Evolutionary conservation across 331 rosid species (phyloP).

Genomic region (Ulmus americana): DNA sequence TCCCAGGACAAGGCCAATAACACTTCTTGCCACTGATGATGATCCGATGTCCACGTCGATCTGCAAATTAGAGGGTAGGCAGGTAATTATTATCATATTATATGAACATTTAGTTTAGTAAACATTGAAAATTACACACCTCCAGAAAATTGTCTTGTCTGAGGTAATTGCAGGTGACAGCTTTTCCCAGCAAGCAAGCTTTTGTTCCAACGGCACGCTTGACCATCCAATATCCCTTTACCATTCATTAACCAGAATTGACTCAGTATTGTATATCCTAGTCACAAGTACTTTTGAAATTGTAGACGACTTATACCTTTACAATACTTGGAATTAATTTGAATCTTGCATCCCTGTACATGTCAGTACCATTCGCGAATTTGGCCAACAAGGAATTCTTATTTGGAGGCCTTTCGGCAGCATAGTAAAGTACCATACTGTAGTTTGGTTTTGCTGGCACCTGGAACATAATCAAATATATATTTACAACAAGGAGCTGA

Average conservation of each 20-base stretch:
- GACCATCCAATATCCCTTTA: conserved; percentile 99
- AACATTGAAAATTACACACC: conserved; percentile 32
- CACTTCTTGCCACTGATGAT: conserved; percentile 85
- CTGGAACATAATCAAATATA: conserved; percentile 32
- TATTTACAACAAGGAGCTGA: conserved; percentile 4
- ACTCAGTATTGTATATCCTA: conserved; percentile 17
- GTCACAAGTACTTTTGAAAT: conserved; percentile 8
- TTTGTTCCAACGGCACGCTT: conserved; percentile 98
- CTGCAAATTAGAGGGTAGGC: conserved; percentile 38
- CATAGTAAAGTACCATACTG: conserved; percentile 77
- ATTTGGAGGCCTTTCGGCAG: conserved; percentile 71
- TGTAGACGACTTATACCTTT: conserved; percentile 43
- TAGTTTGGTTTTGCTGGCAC: conserved; percentile 97
- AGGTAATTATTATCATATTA: neutral
- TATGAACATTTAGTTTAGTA: neutral
- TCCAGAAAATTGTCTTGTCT: conserved; percentile 87
- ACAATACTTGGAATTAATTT: conserved; percentile 97
- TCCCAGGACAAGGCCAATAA: conserved; percentile 87
- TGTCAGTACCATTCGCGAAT: conserved; percentile 75
- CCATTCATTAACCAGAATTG: conserved; percentile 28
- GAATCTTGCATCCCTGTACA: conserved; percentile 74
- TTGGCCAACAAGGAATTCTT: conserved; percentile 64
- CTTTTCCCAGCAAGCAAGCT: conserved; percentile 96
- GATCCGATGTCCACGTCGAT: conserved; percentile 97
- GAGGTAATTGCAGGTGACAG: conserved; percentile 81